Conservation (phyloP, 2,329 filamentous ascomycete genomes). For the Alternaria burnsii region DNA sequence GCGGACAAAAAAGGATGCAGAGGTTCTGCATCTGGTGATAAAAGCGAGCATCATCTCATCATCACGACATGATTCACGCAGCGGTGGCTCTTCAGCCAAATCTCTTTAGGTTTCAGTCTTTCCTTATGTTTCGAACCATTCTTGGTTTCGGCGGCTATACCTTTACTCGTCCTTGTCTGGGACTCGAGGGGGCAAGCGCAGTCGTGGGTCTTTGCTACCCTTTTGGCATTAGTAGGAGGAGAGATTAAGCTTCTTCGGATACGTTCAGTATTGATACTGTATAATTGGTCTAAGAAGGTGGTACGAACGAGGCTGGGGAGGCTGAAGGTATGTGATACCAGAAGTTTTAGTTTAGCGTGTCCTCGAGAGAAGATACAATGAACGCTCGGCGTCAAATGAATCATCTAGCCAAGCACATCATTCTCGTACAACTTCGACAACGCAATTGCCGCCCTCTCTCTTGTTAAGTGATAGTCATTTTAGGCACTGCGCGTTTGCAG, state of each 20-base stretch:
- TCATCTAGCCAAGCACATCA: constrained; percentile 7
- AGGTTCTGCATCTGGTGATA: constrained; percentile 17
- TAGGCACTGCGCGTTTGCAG: neutral
- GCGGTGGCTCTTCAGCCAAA: constrained; percentile 46
- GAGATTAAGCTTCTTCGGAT: constrained; percentile 17
- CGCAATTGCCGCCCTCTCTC: neutral
- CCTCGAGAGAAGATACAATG: constrained; percentile 7
- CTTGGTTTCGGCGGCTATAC: constrained; percentile 46
- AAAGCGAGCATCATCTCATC: constrained; percentile 33
- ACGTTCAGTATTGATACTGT: constrained; percentile 34
- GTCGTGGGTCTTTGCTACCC: constrained; percentile 35
- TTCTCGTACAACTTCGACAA: neutral
- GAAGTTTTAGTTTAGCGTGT: constrained; percentile 12
- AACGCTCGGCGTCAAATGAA: constrained; percentile 5
- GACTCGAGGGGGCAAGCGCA: constrained; percentile 41
- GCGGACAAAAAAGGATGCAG: constrained; percentile 16
- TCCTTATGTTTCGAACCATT: constrained; percentile 34
- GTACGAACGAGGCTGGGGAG: constrained; percentile 1
- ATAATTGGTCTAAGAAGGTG: constrained; percentile 25
- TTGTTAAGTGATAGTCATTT: neutral
- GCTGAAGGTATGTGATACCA: constrained; percentile 20
- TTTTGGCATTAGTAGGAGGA: constrained; percentile 9
- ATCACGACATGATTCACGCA: constrained; percentile 36
- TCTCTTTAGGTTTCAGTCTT: constrained; percentile 22
- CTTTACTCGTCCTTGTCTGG: constrained; percentile 32